A percentile compares a stretch with the other conserved stretches of the same genome.
These are phyloP conservation scores for Arabidopsis hybrid DNA, from an alignment of 441 rosid species.

Conservation along the genomic window DNA sequence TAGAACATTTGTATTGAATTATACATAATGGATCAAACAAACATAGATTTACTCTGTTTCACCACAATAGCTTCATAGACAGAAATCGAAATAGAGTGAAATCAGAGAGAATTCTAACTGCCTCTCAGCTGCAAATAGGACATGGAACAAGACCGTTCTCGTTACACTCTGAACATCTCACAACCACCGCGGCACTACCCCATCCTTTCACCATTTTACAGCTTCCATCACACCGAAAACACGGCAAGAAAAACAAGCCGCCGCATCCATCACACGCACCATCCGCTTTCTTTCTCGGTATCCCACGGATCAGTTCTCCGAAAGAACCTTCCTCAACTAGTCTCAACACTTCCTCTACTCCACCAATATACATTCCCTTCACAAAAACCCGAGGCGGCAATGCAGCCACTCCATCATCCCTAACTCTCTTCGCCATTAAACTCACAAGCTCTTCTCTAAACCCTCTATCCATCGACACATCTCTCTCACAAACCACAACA, in stretches of 20 bases:
- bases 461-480: conserved; percentile 83
- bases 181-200: conserved; percentile 49
- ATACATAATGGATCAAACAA: conserved; percentile 29
- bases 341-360: conserved; percentile 73
- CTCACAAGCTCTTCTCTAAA: conserved; percentile 72
- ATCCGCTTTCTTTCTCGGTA: conserved; percentile 53
- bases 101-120: not conserved
- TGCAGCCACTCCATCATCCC: conserved; percentile 19
- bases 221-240: conserved; percentile 79
- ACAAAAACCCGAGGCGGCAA: conserved; percentile 76
- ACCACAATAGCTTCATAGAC: not conserved
- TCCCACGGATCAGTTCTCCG: conserved; percentile 57
- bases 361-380: conserved; percentile 76
- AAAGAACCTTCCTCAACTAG: conserved; percentile 73
- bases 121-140: conserved; percentile 73
- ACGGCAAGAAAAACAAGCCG: conserved; percentile 75
- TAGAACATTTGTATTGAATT: conserved; percentile 27
- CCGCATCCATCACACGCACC: conserved; percentile 78
- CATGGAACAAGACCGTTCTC: conserved; percentile 90
- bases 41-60: conserved; percentile 24
- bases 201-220: conserved; percentile 65
- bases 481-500: conserved; percentile 73
- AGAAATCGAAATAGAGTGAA: conserved; percentile 16
- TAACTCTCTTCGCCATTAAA: conserved; percentile 55
- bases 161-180: conserved; percentile 73